A percentile compares a stretch with the other conserved stretches of the same genome.
These are phyloP conservation scores for Ophioceras dolichostomum DNA, from an alignment of 2,329 filamentous ascomycete species.

Conservation along the genomic window DNA sequence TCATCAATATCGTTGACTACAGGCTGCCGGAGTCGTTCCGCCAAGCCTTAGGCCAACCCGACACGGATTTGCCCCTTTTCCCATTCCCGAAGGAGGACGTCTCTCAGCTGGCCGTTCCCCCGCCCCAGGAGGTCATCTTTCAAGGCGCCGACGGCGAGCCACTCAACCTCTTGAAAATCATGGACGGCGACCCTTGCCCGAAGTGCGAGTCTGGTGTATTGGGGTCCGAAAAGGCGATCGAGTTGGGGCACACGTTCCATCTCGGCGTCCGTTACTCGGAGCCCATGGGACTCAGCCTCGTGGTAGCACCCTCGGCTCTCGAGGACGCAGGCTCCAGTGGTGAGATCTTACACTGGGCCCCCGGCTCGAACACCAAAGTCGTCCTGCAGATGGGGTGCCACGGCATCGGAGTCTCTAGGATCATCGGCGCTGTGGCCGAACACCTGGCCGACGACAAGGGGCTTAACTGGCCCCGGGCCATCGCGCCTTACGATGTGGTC, in stretches of 20 bases:
- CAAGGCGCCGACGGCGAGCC: constrained; percentile 15
- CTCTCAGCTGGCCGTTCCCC: background rate
- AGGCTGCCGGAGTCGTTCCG: constrained; percentile 11
- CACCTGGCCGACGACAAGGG: constrained; percentile 59
- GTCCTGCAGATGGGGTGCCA: constrained; percentile 91
- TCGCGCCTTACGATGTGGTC: constrained; percentile 73
- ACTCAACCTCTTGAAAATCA: constrained; percentile 53
- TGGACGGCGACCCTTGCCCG: constrained; percentile 60
- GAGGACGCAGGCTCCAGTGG: constrained; percentile 3
- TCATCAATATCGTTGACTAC: constrained; percentile 25
- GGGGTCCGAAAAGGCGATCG: constrained; percentile 60
- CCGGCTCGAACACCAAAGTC: constrained; percentile 21
- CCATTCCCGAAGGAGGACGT: background rate
- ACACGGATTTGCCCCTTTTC: background rate
- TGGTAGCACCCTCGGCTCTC: constrained; percentile 20
- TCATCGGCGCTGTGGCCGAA: constrained; percentile 78
- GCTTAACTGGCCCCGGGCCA: constrained; percentile 75
- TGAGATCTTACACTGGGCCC: too few species aligned
- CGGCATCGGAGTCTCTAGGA: constrained; percentile 83
- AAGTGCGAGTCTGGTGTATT: constrained; percentile 53
- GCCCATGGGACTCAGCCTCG: constrained; percentile 55
- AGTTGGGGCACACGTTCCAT: constrained; percentile 91
- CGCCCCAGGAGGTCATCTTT: background rate
- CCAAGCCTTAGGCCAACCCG: background rate
- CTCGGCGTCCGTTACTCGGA: constrained; percentile 80